Evolutionary conservation across 2,329 filamentous ascomycete species (phyloP), one percentile per base, ranked within the genome.

Genomic region (Chrysosporium keratinophilum): DNA sequence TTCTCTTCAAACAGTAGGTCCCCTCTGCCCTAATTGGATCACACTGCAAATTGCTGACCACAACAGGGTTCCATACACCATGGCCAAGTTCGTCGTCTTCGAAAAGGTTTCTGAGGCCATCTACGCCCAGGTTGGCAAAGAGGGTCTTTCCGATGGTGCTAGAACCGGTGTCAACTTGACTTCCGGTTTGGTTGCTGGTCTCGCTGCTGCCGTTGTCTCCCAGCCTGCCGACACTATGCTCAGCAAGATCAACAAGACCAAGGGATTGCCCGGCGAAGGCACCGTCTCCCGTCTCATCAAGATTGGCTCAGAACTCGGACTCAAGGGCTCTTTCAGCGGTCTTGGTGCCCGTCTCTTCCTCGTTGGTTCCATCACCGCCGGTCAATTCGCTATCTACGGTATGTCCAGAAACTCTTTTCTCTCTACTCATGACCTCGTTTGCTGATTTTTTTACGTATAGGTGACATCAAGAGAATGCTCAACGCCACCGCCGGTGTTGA

Each of bases 201-300:
- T 94, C 76, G 88, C 87, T 65, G 88, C 88, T 65, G 88, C 88
- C 69, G 71, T 91, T 65, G 80, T 94, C 70, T 94, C 88, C 59
- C 88, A 94, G 78, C 88, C 88, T 64, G 88, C 88, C 71, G 88
- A 94, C 73, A 94, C 88, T 69, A 94, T 94, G 88, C 83, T 94
- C 61, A 86, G 81, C 76, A 93, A 91, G 82, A 93, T 94, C 80
- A 94, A 94, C 85, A 93, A 93, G 85, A 88, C 85, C 75, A 83
- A 88, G 78, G 88, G 87, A 75, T 77, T 82, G 57, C 87, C 88
- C 62, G 88, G 88, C 78, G 87, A 94, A 78, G 82, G 88, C 67
- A 93, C 86, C 65, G 80, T 80, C 69, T 79, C 77, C 71, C 84
- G 88, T 73, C 76, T 94, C 67, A 78, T 91, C 78, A 93, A 93